phyloP scores from a whole-genome alignment of 2,329 filamentous ascomycete genomes.

The Penicillium thymicola region DNA sequence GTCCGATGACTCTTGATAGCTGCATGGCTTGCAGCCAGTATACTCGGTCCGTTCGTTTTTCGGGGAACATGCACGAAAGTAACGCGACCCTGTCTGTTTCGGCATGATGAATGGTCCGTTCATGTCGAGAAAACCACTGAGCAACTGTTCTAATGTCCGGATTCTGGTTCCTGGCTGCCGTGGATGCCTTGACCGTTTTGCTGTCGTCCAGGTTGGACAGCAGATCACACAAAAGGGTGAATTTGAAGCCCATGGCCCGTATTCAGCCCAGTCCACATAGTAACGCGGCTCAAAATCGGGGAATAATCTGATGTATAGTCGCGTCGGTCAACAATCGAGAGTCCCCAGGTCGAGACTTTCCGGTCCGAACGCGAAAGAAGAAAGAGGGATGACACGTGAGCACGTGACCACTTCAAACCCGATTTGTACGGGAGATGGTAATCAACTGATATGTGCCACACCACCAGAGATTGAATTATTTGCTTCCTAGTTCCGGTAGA shows the following conservation, averaged over 20 bases:
- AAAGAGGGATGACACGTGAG: background rate
- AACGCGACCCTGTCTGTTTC: constrained; percentile 61
- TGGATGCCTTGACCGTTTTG: constrained; percentile 34
- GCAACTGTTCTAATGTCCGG: constrained; percentile 48
- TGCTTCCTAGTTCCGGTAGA: too few relatives aligned
- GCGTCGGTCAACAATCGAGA: background rate
- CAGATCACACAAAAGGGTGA: constrained; percentile 69
- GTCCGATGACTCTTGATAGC: constrained; percentile 65
- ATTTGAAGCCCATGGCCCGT: constrained; percentile 49
- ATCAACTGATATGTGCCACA: too few relatives aligned
- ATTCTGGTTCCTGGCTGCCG: constrained; percentile 27
- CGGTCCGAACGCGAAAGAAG: background rate
- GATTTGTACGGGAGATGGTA: background rate
- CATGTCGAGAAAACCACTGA: constrained; percentile 68
- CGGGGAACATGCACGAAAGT: constrained; percentile 72
- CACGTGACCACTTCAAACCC: constrained; percentile 2
- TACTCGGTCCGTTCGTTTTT: constrained; percentile 72
- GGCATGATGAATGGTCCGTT: constrained; percentile 54
- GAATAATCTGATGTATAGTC: background rate
- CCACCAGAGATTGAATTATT: too few relatives aligned
- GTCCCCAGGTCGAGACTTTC: background rate
- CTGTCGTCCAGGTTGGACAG: constrained; percentile 64
- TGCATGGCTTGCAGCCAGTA: constrained; percentile 63
- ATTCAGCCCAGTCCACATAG: background rate
- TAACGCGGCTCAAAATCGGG: background rate